Evolutionary conservation across 2,329 filamentous ascomycete species (phyloP).

Genomic region (Coleophoma crateriformis): DNA sequence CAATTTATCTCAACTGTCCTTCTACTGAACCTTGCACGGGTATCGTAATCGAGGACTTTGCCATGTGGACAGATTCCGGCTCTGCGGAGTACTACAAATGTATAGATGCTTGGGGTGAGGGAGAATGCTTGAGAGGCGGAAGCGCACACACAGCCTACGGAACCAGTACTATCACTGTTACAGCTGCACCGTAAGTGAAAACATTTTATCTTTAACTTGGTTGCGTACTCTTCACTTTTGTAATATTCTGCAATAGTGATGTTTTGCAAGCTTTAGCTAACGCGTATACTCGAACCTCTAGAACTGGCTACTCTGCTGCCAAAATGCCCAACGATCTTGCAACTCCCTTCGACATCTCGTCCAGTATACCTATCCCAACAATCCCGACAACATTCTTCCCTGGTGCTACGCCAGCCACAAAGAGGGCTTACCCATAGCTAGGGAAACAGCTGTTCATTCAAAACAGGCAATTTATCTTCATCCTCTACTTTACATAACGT

Average conservation of each 20-base stretch:
- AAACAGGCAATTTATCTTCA: too few species aligned
- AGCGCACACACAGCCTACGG: background rate
- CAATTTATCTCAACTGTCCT: slow-evolving; percentile 47
- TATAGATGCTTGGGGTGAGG: slow-evolving; percentile 40
- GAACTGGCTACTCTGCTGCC: slow-evolving; percentile 5
- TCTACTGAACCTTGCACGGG: slow-evolving; percentile 44
- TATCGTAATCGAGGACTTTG: slow-evolving; percentile 43
- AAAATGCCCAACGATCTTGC: slow-evolving; percentile 8
- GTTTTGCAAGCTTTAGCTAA: too few species aligned
- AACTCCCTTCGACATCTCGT: slow-evolving; percentile 2
- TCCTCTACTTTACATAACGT: too few species aligned
- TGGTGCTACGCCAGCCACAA: background rate
- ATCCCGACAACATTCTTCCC: slow-evolving; percentile 11
- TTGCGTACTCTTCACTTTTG: too few species aligned
- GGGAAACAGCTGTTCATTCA: too few species aligned
- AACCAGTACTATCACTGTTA: background rate
- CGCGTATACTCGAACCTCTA: too few species aligned
- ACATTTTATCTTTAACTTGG: too few species aligned
- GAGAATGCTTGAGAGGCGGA: slow-evolving; percentile 35
- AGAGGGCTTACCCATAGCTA: too few species aligned
- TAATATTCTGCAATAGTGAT: too few species aligned
- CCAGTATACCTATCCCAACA: slow-evolving; percentile 6
- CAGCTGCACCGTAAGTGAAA: slow-evolving; percentile 7
- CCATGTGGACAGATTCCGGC: slow-evolving; percentile 46
- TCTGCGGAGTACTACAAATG: slow-evolving; percentile 36